Base-by-base conservation (phyloP, 1,139 yeast genomes). In the Hyphopichia buzzinii region DNA sequence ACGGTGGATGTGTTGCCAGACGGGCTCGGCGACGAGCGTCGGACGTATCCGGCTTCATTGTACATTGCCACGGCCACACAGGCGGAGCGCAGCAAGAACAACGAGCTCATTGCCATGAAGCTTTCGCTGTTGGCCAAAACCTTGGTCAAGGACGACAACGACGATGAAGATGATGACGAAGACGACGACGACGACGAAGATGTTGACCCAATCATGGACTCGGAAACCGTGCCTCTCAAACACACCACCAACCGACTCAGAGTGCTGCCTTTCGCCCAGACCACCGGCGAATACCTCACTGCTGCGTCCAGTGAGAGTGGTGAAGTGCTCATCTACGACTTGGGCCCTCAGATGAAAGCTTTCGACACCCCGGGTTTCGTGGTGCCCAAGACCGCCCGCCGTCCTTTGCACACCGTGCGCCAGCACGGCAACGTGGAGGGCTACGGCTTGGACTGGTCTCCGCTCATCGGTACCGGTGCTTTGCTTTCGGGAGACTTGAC, bases 371-470 rank as follows among this genome's bases (percentile, higher is more conserved):
- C 97, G 10, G 97, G 97, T 4, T 84, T 74, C 49, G 72, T 77
- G 54, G 78, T 90, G 44, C 88, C 95, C 34, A 89, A 89, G 59
- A 63, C 73, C 21, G 75, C 83, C 46, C 88, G 85, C 57, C 77
- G 83, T 56, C 96, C 98, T 13, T 56, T 80, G 13, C 92, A 90
- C 62, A 88, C 96, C n/a, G 72, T 94, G 42, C 77, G 79, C 52
- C 75, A 70, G 45, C 99, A 92, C 57, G 96, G 97, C n/a, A 83
- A 84, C 50, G 95, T 87, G 14, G 99, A 92, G 67, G 98, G 99
- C 21, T 92, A 89, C 55, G 99, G 96, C 15, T 62, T 94, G 36
- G 98, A 90, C 62, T 92, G 99, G 99, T 87, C 96, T 3, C 96
- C 97, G 24, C 65, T 84, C 44, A 76, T 82, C 44, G 76, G 74